Percentiles rank a stretch among this genome's conserved stretches.
Conservation (phyloP, 495 filamentous ascomycete genomes). For the Monascus purpureus region DNA sequence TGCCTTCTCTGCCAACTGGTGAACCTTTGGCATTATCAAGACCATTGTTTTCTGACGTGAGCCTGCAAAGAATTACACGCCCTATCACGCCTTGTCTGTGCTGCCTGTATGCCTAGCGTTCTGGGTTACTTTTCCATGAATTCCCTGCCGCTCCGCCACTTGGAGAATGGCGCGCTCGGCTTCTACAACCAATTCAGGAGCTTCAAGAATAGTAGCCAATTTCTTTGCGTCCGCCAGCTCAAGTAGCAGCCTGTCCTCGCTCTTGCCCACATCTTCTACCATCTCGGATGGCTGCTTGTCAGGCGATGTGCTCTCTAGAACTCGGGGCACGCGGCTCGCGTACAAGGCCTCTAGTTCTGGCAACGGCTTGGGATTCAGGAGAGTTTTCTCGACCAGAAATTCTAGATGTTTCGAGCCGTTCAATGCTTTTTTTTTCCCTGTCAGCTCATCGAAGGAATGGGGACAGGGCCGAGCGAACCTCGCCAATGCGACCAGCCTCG, state of each 20-base stretch:
- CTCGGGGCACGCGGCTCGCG: conserved; percentile 24
- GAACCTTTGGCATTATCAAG: too few relatives aligned
- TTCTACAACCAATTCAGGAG: conserved; percentile 77
- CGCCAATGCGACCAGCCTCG: conserved; percentile 60
- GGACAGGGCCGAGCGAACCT: conserved; percentile 22
- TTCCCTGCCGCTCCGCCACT: conserved; percentile 51
- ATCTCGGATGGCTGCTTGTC: conserved; percentile 18
- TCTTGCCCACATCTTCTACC: conserved; percentile 28
- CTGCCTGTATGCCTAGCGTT: neutral
- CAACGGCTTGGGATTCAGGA: conserved; percentile 50
- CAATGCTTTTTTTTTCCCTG: conserved; percentile 34
- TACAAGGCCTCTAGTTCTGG: conserved; percentile 61
- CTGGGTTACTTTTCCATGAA: conserved; percentile 13
- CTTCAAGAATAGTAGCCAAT: conserved; percentile 55
- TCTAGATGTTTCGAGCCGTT: conserved; percentile 74
- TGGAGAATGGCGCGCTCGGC: conserved; percentile 82
- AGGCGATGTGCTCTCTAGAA: conserved; percentile 7
- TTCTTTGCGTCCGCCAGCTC: conserved; percentile 41
- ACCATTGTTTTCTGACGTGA: too few relatives aligned
- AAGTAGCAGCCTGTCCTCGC: conserved; percentile 45
- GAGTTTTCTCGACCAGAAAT: conserved; percentile 57
- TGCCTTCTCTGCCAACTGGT: too few relatives aligned
- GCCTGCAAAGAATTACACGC: too few relatives aligned
- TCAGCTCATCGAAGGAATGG: conserved; percentile 4
- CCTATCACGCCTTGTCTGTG: too few relatives aligned